Evolutionary conservation across 495 filamentous ascomycete species (phyloP).

Genomic region (Monascus purpureus): DNA sequence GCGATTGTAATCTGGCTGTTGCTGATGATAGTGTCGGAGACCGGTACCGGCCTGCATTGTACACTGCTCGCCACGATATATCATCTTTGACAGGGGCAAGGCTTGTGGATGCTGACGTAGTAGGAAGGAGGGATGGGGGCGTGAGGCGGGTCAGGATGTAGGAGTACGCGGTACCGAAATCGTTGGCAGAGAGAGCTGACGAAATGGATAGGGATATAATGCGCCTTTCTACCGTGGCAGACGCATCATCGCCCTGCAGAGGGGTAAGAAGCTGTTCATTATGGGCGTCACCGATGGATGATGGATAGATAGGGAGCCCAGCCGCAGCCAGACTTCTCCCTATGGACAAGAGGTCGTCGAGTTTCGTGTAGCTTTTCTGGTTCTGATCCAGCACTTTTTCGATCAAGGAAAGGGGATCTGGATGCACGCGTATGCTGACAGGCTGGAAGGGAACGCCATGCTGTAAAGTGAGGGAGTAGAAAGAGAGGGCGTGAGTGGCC

Average conservation of each 20-base stretch:
- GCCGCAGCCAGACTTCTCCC: conserved; percentile 63
- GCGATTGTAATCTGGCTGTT: conserved; percentile 16
- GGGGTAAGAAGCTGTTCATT: conserved; percentile 5
- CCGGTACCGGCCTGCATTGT: conserved; percentile 73
- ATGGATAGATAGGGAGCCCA: conserved; percentile 31
- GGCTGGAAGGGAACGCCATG: conserved; percentile 88
- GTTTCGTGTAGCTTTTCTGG: conserved; percentile 64
- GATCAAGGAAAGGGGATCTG: conserved; percentile 72
- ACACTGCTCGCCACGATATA: conserved; percentile 83
- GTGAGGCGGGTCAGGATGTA: conserved; percentile 64
- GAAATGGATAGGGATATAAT: conserved; percentile 83
- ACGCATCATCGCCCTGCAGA: conserved; percentile 7
- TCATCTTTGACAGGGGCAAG: conserved; percentile 43
- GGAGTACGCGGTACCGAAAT: conserved; percentile 95
- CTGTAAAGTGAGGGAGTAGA: conserved; percentile 78
- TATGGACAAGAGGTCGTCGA: conserved; percentile 73
- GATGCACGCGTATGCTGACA: conserved; percentile 73
- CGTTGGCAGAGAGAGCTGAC: conserved; percentile 69
- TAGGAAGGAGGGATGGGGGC: conserved; percentile 19
- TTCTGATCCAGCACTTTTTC: conserved; percentile 84
- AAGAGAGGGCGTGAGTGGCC: conserved; percentile 76
- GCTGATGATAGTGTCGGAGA: conserved; percentile 20
- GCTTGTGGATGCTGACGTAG: conserved; percentile 13
- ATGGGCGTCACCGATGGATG: conserved; percentile 10
- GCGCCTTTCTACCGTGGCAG: conserved; percentile 42